Conservation (phyloP, 305 asterid genomes). For the Fraxinus floribunda region DNA sequence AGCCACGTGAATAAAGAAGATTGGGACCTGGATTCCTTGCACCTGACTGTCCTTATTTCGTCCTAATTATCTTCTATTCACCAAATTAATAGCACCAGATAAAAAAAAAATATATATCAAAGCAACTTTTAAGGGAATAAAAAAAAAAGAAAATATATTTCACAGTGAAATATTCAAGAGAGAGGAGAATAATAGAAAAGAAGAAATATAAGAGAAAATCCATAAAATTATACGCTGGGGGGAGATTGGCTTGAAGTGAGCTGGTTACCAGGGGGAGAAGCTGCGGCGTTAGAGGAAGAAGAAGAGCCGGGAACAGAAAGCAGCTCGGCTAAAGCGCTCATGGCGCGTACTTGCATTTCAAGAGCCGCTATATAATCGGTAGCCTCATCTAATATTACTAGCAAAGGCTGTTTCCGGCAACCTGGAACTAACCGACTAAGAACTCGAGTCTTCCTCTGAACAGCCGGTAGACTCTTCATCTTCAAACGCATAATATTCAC, state of each 20-base stretch:
- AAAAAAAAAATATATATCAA: slow-evolving; percentile 21
- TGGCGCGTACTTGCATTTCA: slow-evolving; percentile 95
- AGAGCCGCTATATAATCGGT: slow-evolving; percentile 90
- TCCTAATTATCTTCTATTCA: slow-evolving; percentile 29
- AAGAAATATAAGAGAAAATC: not conserved
- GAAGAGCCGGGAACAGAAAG: slow-evolving; percentile 58
- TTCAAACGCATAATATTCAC: slow-evolving; percentile 58
- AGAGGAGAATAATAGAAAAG: slow-evolving; percentile 23
- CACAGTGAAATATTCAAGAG: slow-evolving; percentile 44
- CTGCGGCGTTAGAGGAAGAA: slow-evolving; percentile 29
- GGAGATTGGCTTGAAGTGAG: slow-evolving; percentile 39
- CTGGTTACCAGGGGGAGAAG: slow-evolving; percentile 21
- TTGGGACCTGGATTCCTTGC: slow-evolving; percentile 30
- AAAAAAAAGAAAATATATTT: slow-evolving; percentile 27
- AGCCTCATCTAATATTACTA: slow-evolving; percentile 87
- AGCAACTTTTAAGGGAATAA: not conserved
- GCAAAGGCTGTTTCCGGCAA: slow-evolving; percentile 87
- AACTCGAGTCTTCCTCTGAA: slow-evolving; percentile 73
- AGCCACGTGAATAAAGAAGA: slow-evolving; percentile 53
- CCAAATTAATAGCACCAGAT: slow-evolving; percentile 14
- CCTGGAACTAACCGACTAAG: slow-evolving; percentile 88
- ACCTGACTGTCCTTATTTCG: slow-evolving; percentile 37
- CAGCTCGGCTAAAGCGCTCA: slow-evolving; percentile 76
- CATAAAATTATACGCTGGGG: slow-evolving; percentile 34
- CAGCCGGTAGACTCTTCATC: slow-evolving; percentile 66